A percentile compares a stretch with the other conserved stretches of the same genome.
phyloP scores from a whole-genome alignment of 768 basidiomycete genomes.

The Xerocomellus amylosporus region DNA sequence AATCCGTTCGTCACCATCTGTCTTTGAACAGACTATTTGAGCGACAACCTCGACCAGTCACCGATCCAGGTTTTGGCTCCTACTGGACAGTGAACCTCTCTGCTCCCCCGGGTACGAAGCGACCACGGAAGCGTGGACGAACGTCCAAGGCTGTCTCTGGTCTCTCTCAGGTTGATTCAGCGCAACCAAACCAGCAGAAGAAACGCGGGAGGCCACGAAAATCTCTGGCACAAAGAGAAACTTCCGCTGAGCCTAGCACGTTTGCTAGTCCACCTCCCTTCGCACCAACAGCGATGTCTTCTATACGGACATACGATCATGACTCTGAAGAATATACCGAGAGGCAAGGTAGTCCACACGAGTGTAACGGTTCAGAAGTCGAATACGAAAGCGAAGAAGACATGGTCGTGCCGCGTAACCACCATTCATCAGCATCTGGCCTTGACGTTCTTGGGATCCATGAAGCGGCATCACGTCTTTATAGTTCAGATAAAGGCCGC shows the following conservation, averaged over 20 bases:
- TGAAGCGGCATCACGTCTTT: constrained; percentile 41
- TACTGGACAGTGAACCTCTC: constrained; percentile 88
- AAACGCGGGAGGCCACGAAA: constrained; percentile 44
- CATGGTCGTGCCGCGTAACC: constrained; percentile 44
- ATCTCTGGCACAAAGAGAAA: constrained; percentile 12
- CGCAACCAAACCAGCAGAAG: constrained; percentile 26
- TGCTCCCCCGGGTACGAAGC: constrained; percentile 84
- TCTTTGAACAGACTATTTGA: constrained; percentile 82
- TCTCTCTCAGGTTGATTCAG: constrained; percentile 9
- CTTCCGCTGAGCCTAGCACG: constrained; percentile 13
- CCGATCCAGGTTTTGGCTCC: constrained; percentile 83
- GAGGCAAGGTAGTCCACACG: constrained; percentile 36
- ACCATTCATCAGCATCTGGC: constrained; percentile 39
- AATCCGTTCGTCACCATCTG: constrained; percentile 85
- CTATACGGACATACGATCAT: constrained; percentile 28
- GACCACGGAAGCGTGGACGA: constrained; percentile 76
- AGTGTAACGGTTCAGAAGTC: constrained; percentile 47
- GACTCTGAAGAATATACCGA: constrained; percentile 41
- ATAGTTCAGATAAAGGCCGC: constrained; percentile 35
- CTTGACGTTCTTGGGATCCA: constrained; percentile 36
- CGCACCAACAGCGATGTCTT: constrained; percentile 26
- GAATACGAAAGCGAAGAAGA: constrained; percentile 70
- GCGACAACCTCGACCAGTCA: constrained; percentile 75
- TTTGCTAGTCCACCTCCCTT: constrained; percentile 15
- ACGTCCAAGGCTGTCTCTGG: constrained; percentile 44